Conservation (phyloP, 495 filamentous ascomycete genomes). For the Daldinia childiae region DNA sequence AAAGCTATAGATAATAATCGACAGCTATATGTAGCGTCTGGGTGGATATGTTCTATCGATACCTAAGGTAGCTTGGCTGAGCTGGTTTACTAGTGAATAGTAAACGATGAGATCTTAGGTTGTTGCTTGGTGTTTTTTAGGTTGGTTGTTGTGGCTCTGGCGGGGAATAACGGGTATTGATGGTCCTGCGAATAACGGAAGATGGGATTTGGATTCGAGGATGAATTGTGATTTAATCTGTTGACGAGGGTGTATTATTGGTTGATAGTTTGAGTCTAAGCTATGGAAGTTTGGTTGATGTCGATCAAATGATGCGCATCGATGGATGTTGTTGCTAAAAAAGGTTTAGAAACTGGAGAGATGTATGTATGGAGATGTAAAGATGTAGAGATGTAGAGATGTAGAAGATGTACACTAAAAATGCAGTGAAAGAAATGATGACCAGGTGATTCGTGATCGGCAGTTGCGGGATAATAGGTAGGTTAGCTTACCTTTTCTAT, state of each 20-base stretch:
- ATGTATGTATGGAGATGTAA: background rate
- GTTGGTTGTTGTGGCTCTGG: slow-evolving; percentile 13
- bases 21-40: background rate
- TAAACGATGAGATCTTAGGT: slow-evolving; percentile 14
- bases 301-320: slow-evolving; percentile 38
- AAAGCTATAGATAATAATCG: background rate
- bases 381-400: background rate
- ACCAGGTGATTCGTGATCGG: slow-evolving; percentile 39
- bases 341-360: slow-evolving; percentile 1
- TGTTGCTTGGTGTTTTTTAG: slow-evolving; percentile 14
- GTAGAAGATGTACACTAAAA: background rate
- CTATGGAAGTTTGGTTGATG: slow-evolving; percentile 12
- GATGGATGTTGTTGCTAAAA: slow-evolving; percentile 22
- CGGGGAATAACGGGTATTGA: slow-evolving; percentile 10
- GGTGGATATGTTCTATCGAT: slow-evolving; percentile 10
- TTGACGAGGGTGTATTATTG: slow-evolving; percentile 18
- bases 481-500: background rate
- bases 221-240: slow-evolving; percentile 14
- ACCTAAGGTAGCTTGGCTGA: background rate
- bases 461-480: slow-evolving; percentile 33
- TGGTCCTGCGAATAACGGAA: slow-evolving; percentile 7
- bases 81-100: background rate
- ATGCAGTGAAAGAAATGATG: slow-evolving; percentile 7
- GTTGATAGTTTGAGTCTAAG: slow-evolving; percentile 3
- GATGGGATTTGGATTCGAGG: slow-evolving; percentile 29